A percentile compares a stretch with the other conserved stretches of the same genome.
phyloP scores from a whole-genome alignment of 2,329 filamentous ascomycete genomes.

The Hymenotorrendiella dingleyae region DNA sequence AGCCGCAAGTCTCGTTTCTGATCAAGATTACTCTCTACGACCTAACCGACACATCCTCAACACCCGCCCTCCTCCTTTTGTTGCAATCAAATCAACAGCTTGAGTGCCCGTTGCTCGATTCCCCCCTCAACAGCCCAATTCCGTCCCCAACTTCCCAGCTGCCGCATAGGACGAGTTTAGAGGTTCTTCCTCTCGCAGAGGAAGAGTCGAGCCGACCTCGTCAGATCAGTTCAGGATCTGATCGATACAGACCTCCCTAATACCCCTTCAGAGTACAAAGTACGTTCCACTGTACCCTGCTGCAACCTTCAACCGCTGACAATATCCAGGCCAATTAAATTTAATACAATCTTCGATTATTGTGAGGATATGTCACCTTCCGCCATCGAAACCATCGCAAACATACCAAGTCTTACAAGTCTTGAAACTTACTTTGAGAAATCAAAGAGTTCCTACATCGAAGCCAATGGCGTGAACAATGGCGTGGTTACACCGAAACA shows the following conservation, averaged over 20 bases:
- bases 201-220: constrained; percentile 99
- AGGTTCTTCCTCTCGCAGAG: constrained; percentile 99
- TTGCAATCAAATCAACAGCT: constrained; percentile 44
- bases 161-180: constrained; percentile 99
- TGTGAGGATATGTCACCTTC: constrained; percentile 59
- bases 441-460: constrained; percentile 23
- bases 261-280: constrained; percentile 36
- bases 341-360: constrained; percentile 15
- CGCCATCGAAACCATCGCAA: constrained; percentile 49
- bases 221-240: constrained; percentile 84
- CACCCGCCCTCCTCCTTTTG: constrained; percentile 52
- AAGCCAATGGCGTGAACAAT: constrained; percentile 21
- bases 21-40: constrained; percentile 65
- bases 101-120: constrained; percentile 46
- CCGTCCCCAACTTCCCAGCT: constrained; percentile 71
- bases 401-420: constrained; percentile 29
- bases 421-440: constrained; percentile 27
- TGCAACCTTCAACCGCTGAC: constrained; percentile 3
- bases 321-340: constrained; percentile 1
- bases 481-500: constrained; percentile 54
- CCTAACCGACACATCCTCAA: constrained; percentile 63
- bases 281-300: constrained; percentile 10
- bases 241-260: constrained; percentile 96
- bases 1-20: constrained; percentile 57
- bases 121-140: constrained; percentile 43